phyloP scores from a whole-genome alignment of 108 stramenopile genomes.

The Schizochytrium sp. region DNA sequence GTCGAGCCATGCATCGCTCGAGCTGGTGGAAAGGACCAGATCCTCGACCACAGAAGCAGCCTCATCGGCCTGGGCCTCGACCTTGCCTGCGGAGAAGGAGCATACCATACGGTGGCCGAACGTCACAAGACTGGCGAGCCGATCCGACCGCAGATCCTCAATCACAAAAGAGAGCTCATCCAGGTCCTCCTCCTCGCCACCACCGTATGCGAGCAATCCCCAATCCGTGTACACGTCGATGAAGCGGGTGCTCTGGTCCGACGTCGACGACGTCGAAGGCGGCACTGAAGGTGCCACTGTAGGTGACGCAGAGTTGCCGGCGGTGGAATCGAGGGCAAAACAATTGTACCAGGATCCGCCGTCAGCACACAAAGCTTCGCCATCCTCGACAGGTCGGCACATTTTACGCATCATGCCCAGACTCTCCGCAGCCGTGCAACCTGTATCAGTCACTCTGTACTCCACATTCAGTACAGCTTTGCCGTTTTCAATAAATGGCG shows the following conservation, averaged over 20 bases:
- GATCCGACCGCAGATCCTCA: neutral
- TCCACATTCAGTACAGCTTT: slow-evolving; percentile 21
- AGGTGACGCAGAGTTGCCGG: neutral
- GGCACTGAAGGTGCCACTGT: neutral
- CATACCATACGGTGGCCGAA: neutral
- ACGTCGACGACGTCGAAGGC: neutral
- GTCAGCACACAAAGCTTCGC: neutral
- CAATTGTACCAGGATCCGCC: neutral
- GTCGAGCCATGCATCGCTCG: neutral
- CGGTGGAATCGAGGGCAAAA: neutral
- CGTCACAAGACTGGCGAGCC: neutral
- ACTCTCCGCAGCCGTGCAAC: neutral
- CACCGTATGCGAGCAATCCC: neutral
- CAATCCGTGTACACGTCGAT: neutral
- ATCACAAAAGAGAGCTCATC: neutral
- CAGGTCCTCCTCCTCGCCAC: neutral
- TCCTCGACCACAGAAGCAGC: neutral
- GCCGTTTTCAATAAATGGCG: neutral
- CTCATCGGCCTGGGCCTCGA: neutral
- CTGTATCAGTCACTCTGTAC: neutral
- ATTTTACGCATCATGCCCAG: neutral
- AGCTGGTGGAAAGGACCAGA: neutral
- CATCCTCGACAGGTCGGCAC: neutral
- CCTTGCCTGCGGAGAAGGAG: neutral
- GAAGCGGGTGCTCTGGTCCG: neutral